phyloP scores from a whole-genome alignment of 106 monocot species.

The Dendrobium nobile region DNA sequence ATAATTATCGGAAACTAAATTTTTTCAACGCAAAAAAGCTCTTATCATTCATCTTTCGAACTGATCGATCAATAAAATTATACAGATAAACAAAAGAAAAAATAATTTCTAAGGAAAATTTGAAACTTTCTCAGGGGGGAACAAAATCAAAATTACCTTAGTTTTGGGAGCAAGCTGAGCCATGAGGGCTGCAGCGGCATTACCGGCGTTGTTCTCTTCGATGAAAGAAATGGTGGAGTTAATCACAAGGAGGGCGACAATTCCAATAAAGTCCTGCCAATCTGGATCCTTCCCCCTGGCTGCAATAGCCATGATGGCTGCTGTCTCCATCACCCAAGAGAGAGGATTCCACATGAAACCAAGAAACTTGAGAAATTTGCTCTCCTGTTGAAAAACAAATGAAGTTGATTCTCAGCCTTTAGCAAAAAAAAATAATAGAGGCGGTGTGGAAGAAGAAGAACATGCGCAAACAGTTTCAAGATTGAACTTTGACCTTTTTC shows the following conservation, averaged over 20 bases:
- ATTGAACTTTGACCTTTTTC: slow-evolving; percentile 49
- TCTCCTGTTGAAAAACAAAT: slow-evolving; percentile 45
- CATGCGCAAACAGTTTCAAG: background rate
- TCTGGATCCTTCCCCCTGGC: slow-evolving; percentile 77
- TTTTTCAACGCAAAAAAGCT: too few relatives aligned
- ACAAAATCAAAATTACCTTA: slow-evolving; percentile 38
- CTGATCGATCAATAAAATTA: too few relatives aligned
- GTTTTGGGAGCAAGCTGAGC: slow-evolving; percentile 92
- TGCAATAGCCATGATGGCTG: slow-evolving; percentile 97
- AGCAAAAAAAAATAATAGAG: background rate
- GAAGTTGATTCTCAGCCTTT: background rate
- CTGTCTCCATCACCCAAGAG: slow-evolving; percentile 99
- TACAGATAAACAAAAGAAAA: too few relatives aligned
- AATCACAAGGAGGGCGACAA: slow-evolving; percentile 78
- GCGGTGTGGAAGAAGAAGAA: too few relatives aligned
- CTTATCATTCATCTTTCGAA: too few relatives aligned
- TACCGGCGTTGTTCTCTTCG: slow-evolving; percentile 98
- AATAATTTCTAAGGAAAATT: too few relatives aligned
- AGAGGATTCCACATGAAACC: slow-evolving; percentile 99
- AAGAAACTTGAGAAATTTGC: slow-evolving; percentile 88
- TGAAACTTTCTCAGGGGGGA: too few relatives aligned
- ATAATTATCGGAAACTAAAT: too few relatives aligned
- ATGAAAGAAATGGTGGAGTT: slow-evolving; percentile 99
- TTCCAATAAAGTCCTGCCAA: slow-evolving; percentile 98
- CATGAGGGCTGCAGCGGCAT: slow-evolving; percentile 96